phyloP scores from a whole-genome alignment of 805 yeast genomes.

The Wickerhamomyces canadensis region DNA sequence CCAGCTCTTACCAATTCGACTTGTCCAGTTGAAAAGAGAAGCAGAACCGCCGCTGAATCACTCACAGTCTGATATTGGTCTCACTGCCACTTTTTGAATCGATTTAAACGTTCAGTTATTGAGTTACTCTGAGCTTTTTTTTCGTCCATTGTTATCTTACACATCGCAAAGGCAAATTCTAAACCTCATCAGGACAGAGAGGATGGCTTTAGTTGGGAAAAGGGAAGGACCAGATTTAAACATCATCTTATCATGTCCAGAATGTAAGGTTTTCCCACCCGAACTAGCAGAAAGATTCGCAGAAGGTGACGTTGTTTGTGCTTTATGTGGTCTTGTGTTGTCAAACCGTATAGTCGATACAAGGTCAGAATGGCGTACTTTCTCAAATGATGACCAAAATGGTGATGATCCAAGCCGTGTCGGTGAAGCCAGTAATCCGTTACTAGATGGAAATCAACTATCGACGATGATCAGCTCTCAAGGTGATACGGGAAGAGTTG shows the following conservation, averaged over 20 bases:
- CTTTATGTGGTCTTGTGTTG: constrained; percentile 89
- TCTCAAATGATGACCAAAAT: constrained; percentile 94
- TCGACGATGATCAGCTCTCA: constrained; percentile 89
- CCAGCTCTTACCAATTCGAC: no score
- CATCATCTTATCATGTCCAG: constrained; percentile 90
- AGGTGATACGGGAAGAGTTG: constrained; percentile 70
- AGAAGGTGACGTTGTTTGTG: constrained; percentile 98
- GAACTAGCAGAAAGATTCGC: constrained; percentile 91
- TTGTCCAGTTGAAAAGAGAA: no score
- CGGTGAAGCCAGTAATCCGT: constrained; percentile 93
- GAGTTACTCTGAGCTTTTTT: constrained; percentile 2
- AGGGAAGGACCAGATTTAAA: constrained; percentile 74
- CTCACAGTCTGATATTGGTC: no score
- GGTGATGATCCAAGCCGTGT: constrained; percentile 99
- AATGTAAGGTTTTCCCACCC: constrained; percentile 93
- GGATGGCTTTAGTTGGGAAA: constrained; percentile 7
- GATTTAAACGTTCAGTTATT: constrained; percentile 8
- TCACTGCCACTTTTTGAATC: no score
- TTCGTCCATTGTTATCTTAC: neutral
- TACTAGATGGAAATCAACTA: constrained; percentile 84
- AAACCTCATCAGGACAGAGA: no score
- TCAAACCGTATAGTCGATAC: constrained; percentile 92
- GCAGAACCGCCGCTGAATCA: no score
- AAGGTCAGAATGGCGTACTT: constrained; percentile 97
- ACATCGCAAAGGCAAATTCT: neutral